Evolutionary conservation across 768 basidiomycete genomes (phyloP).

Genomic region (Amanita brunnescens): DNA sequence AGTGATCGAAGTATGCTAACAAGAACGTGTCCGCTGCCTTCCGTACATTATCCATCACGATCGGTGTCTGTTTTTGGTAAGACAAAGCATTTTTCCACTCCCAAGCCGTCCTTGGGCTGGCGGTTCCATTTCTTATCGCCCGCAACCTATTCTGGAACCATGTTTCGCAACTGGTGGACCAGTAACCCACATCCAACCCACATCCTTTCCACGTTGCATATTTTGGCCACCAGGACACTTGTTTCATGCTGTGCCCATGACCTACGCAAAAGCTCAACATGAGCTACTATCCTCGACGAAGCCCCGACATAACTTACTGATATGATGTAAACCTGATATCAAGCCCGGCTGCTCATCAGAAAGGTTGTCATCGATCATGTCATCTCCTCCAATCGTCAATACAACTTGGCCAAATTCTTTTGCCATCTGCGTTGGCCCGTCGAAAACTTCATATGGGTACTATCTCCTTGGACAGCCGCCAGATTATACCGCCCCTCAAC

Average conservation of each 20-base stretch:
- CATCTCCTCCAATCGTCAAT: background rate
- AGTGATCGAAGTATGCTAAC: background rate
- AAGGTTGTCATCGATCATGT: conserved; percentile 2
- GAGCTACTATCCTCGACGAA: background rate
- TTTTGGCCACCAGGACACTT: conserved; percentile 7
- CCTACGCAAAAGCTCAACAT: background rate
- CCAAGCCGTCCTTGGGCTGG: background rate
- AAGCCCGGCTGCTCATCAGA: background rate
- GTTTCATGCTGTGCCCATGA: background rate
- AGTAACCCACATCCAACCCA: conserved; percentile 5
- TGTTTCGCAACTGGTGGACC: conserved; percentile 2
- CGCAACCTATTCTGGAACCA: conserved; percentile 5
- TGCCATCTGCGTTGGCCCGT: background rate
- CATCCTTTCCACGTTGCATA: conserved; percentile 1
- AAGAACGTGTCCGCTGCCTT: background rate
- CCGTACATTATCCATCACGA: background rate
- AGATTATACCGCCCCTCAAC: conserved; percentile 4
- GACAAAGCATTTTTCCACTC: conserved; percentile 3
- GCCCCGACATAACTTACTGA: background rate
- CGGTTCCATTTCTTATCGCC: background rate
- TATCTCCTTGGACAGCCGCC: conserved; percentile 1
- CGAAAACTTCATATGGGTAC: conserved; percentile 3
- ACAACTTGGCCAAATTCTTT: background rate
- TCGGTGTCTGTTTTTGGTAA: background rate
- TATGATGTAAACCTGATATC: conserved; percentile 3